Conservation (phyloP, 495 filamentous ascomycete genomes). For the Pyrenula massariospora region DNA sequence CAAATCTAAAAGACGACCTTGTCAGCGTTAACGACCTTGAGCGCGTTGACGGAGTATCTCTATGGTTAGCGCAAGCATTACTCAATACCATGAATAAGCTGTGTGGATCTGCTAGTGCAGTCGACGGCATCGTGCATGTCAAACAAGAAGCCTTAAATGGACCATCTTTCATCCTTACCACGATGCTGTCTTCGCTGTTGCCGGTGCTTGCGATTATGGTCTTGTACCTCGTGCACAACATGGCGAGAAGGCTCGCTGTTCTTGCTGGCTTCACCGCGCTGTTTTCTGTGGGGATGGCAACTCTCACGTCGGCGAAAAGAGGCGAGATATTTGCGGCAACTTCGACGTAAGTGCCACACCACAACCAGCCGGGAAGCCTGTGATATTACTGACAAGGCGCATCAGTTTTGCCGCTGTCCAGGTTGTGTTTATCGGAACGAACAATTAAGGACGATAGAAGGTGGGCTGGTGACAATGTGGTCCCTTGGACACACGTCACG, state of each 20-base stretch:
- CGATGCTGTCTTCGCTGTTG: neutral
- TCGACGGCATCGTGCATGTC: neutral
- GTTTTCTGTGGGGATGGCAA: neutral
- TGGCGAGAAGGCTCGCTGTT: neutral
- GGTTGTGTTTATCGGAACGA: neutral
- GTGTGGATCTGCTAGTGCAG: neutral
- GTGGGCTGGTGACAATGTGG: too few species aligned
- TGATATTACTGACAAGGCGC: neutral
- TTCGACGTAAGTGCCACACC: neutral
- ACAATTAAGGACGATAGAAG: neutral
- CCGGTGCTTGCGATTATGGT: constrained; percentile 5
- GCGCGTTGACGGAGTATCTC: neutral
- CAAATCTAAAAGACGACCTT: constrained; percentile 1
- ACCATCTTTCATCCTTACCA: neutral
- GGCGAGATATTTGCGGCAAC: constrained; percentile 1
- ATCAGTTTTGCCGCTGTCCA: neutral
- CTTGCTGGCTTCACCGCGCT: neutral
- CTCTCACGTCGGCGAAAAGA: neutral
- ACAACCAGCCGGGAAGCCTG: neutral
- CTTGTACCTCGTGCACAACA: neutral
- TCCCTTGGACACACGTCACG: too few species aligned
- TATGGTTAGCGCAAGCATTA: neutral
- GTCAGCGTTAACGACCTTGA: neutral
- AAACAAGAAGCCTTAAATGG: neutral
- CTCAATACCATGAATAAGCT: neutral